These are phyloP conservation scores for Aspergillus sclerotioniger DNA, from an alignment of 495 filamentous ascomycete genomes.

Conservation along the genomic window DNA sequence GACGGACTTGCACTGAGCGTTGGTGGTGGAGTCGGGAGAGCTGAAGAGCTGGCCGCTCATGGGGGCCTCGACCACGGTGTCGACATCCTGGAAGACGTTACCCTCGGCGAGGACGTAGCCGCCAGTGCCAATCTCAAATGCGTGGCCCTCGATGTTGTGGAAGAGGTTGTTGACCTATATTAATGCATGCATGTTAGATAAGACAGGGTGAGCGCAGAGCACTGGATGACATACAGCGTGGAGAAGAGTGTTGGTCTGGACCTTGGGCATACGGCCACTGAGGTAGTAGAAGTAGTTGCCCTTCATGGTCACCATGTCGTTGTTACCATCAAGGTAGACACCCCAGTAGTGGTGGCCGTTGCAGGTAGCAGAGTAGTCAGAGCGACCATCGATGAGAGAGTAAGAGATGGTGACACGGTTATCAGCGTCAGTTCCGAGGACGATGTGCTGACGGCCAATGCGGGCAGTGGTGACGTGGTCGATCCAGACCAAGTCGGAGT, in stretches of 20 bases:
- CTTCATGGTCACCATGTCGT: conserved; percentile 43
- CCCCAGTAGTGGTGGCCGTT: conserved; percentile 47
- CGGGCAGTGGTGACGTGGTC: conserved; percentile 27
- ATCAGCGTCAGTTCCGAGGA: conserved; percentile 35
- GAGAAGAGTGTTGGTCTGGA: conserved; percentile 42
- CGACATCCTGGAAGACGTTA: conserved; percentile 58
- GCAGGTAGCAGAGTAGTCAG: conserved; percentile 41
- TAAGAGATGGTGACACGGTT: conserved; percentile 47
- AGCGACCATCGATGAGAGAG: conserved; percentile 39
- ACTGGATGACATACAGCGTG: conserved; percentile 30
- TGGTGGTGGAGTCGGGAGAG: conserved; percentile 32
- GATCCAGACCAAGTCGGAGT: conserved; percentile 8
- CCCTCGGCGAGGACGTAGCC: conserved; percentile 56
- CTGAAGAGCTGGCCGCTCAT: conserved; percentile 45
- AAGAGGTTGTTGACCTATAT: conserved; percentile 59
- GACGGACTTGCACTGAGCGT: conserved; percentile 36
- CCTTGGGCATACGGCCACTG: conserved; percentile 43
- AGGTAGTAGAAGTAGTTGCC: conserved; percentile 49
- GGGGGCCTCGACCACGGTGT: conserved; percentile 25
- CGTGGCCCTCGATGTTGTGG: conserved; percentile 51
- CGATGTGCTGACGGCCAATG: conserved; percentile 44
- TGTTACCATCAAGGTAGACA: conserved; percentile 38
- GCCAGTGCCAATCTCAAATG: conserved; percentile 53
- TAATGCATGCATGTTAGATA: neutral
- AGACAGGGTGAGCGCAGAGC: neutral